These are phyloP conservation scores for Dissoconium aciculare DNA, from an alignment of 2,329 filamentous ascomycete species.

Conservation along the genomic window DNA sequence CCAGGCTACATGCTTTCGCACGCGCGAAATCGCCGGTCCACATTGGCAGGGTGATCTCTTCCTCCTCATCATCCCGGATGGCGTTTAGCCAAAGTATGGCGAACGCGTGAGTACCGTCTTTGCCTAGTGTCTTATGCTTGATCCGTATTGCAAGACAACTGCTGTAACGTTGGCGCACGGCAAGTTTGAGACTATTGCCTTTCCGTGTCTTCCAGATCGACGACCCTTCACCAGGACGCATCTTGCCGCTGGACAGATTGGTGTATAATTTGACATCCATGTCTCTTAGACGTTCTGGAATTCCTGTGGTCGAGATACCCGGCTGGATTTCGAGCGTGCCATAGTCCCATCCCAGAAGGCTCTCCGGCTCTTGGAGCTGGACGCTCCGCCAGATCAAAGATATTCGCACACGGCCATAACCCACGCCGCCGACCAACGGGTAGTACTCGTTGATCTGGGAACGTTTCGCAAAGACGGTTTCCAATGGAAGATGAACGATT, in stretches of 20 bases:
- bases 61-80: constrained; percentile 51
- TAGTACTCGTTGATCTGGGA: constrained; percentile 52
- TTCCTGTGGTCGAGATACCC: constrained; percentile 33
- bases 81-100: constrained; percentile 54
- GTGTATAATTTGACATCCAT: constrained; percentile 44
- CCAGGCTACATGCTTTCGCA: constrained; percentile 34
- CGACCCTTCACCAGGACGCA: constrained; percentile 30
- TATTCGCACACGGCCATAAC: constrained; percentile 52
- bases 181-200: constrained; percentile 35
- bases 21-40: constrained; percentile 51
- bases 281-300: constrained; percentile 35
- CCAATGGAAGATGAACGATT: constrained; percentile 52
- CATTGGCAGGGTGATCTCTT: constrained; percentile 43
- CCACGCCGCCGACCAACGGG: constrained; percentile 57
- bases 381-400: constrained; percentile 61
- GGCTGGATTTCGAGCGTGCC: constrained; percentile 53
- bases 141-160: constrained; percentile 44
- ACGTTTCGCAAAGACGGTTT: constrained; percentile 44
- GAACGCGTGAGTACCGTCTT: constrained; percentile 46
- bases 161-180: constrained; percentile 47
- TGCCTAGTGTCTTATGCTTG: constrained; percentile 32
- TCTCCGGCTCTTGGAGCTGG: constrained; percentile 43
- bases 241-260: constrained; percentile 42
- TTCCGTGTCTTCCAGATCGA: constrained; percentile 38
- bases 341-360: constrained; percentile 54